Evolutionary conservation across 2,329 filamentous ascomycete genomes (phyloP), one percentile per base, ranked within the genome.

Genomic region (Teratosphaeria epicoccoides): DNA sequence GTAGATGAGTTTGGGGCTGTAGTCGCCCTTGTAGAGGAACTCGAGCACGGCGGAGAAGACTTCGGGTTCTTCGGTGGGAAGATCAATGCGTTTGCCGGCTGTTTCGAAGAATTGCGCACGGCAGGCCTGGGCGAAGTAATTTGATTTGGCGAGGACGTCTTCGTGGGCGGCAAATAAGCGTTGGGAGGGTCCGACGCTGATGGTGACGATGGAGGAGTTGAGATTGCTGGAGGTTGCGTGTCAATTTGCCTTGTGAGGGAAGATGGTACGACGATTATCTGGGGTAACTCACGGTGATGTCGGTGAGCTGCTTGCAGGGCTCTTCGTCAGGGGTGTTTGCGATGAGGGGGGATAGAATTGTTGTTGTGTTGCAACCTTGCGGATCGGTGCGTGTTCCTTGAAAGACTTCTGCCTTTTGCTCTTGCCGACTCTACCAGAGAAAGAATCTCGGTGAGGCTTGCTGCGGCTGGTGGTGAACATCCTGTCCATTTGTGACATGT

Each of bases 11-110:
- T 85, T 84, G 2, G 90, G 89, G 61, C 84, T 90, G 73, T 95
- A 95, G 70, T 95, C 90, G 57, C 89, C 89, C 71, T 94, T 94
- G 78, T 94, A 94, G 52, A 96, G 81, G 61, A 85, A 95, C 67
- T 96, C 90, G 52, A 96, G 82, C 10, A 96, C 78, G 5, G 85
- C 89, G 6, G 88, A 94, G 70, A 96, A 90, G 63, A 95, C 84
- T 67, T 95, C 88, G 20, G 90, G 88, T 61, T 90, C 84, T 69
- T 95, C 90, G 54, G 91, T 82, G 1, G 88, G 85, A 1, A 95
- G 80, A 49, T 84, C 78, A 66, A 95, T 85, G 50, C 84, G 83
- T 71, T 88, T 89, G 65, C 74, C 76, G 51, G 74, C 63, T 14
- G 73, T 66, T 53, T 79, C 78, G 71, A 81, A 78, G 73, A 80